Conservation (phyloP, 768 basidiomycete genomes). For the Pisolithus microcarpus region DNA sequence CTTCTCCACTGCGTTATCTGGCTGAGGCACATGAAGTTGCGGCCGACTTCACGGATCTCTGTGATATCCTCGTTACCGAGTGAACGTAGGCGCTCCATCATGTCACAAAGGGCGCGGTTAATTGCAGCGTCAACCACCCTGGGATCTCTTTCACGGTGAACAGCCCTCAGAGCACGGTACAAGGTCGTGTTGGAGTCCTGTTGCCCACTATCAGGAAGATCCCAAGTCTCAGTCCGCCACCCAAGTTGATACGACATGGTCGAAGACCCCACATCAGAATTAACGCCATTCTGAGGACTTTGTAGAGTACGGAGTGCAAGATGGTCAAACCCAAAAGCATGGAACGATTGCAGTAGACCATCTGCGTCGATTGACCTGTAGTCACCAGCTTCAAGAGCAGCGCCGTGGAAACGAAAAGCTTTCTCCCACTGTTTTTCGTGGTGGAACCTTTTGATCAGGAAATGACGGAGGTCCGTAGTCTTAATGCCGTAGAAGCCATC, state of each 20-base stretch:
- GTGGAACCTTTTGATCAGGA: constrained; percentile 79
- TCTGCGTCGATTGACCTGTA: constrained; percentile 38
- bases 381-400: constrained; percentile 61
- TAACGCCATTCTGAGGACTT: constrained; percentile 29
- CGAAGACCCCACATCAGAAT: constrained; percentile 25
- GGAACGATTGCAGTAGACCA: constrained; percentile 73
- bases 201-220: constrained; percentile 61
- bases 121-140: constrained; percentile 42
- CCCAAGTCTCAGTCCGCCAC: constrained; percentile 96
- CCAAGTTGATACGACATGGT: constrained; percentile 72
- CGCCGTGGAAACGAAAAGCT: constrained; percentile 86
- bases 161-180: constrained; percentile 72
- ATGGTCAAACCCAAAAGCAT: constrained; percentile 83
- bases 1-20: constrained; percentile 66
- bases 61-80: constrained; percentile 76
- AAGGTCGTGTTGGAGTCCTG: constrained; percentile 50
- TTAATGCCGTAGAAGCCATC: constrained; percentile 97
- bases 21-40: constrained; percentile 72
- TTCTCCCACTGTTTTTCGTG: constrained; percentile 93
- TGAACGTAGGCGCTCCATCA: constrained; percentile 55
- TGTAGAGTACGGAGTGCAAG: constrained; percentile 72
- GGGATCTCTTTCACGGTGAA: constrained; percentile 71
- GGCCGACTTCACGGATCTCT: constrained; percentile 61
- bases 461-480: constrained; percentile 65
- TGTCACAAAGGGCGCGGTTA: constrained; percentile 43